Percentiles rank a stretch among this genome's conserved stretches.
Evolutionary conservation across 805 yeast species (phyloP).

Genomic region (Millerozyma miso): DNA sequence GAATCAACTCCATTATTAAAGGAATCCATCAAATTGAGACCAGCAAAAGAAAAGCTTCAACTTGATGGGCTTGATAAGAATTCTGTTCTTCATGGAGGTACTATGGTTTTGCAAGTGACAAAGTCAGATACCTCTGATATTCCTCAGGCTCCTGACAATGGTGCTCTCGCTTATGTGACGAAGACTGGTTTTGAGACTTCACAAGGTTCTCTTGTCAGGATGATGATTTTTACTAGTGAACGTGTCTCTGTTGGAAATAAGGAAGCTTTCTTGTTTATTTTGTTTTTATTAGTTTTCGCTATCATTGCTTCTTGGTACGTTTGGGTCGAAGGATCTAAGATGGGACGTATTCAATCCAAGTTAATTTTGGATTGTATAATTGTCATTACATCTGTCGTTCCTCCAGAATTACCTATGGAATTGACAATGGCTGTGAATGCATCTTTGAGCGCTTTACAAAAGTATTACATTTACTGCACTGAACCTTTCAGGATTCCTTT

Average conservation of each 20-base stretch:
- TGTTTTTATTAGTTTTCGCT: conserved; percentile 86
- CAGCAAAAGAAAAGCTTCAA: conserved; percentile 61
- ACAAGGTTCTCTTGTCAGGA: conserved; percentile 95
- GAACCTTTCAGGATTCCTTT: conserved; percentile 97
- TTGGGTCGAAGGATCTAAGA: conserved; percentile 94
- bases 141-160: conserved; percentile 79
- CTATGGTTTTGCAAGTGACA: conserved; percentile 89
- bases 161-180: conserved; percentile 85
- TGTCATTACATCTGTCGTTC: conserved; percentile 95
- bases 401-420: conserved; percentile 99
- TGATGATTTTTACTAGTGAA: conserved; percentile 95
- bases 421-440: conserved; percentile 96
- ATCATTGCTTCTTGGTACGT: conserved; percentile 96
- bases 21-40: conserved; percentile 85
- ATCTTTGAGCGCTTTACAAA: conserved; percentile 81
- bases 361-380: conserved; percentile 92
- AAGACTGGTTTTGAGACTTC: conserved; percentile 98
- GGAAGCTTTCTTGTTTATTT: conserved; percentile 89
- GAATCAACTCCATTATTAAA: conserved; percentile 96
- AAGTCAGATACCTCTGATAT: conserved; percentile 50
- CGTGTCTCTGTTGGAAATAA: conserved; percentile 93
- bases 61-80: conserved; percentile 85
- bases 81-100: conserved; percentile 90
- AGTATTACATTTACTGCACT: conserved; percentile 89
- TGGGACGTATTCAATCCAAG: conserved; percentile 94